Conservation (phyloP, 164 flowering plant genomes). For the Magnolia sinica region DNA sequence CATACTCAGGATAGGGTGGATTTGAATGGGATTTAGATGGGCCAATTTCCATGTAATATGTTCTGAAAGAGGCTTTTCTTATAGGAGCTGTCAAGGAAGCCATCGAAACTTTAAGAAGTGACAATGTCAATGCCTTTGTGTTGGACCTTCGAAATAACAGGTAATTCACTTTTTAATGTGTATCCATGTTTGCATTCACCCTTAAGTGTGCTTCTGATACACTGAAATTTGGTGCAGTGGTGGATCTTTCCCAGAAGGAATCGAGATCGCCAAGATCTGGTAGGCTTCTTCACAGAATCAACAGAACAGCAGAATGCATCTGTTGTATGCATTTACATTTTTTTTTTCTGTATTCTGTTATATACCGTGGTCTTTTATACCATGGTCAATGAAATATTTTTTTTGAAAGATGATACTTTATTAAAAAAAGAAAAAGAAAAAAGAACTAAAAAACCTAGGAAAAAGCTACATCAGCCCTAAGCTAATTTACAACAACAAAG, state of each 20-base stretch:
- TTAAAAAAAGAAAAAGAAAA: too few species aligned
- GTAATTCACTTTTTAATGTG: slow-evolving; percentile 36
- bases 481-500: too few species aligned
- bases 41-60: neutral
- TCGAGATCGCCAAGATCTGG: slow-evolving; percentile 97
- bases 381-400: too few species aligned
- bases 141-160: slow-evolving; percentile 98
- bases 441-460: too few species aligned
- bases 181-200: slow-evolving; percentile 4
- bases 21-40: neutral
- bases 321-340: too few species aligned
- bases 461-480: too few species aligned
- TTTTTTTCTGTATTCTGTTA: too few species aligned
- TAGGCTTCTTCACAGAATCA: slow-evolving; percentile 29
- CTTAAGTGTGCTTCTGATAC: slow-evolving; percentile 29
- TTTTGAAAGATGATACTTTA: too few species aligned
- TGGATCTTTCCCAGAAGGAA: slow-evolving; percentile 98
- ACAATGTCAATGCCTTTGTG: slow-evolving; percentile 79
- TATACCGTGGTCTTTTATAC: too few species aligned
- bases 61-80: slow-evolving; percentile 10
- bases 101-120: slow-evolving; percentile 64
- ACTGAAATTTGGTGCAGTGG: slow-evolving; percentile 69
- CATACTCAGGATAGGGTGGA: neutral
- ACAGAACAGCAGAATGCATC: neutral
- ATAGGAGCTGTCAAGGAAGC: slow-evolving; percentile 91